Percentiles rank a stretch among this genome's conserved stretches.
Evolutionary conservation across 2,329 filamentous ascomycete genomes (phyloP).

Genomic region (Emydomyces testavorans): DNA sequence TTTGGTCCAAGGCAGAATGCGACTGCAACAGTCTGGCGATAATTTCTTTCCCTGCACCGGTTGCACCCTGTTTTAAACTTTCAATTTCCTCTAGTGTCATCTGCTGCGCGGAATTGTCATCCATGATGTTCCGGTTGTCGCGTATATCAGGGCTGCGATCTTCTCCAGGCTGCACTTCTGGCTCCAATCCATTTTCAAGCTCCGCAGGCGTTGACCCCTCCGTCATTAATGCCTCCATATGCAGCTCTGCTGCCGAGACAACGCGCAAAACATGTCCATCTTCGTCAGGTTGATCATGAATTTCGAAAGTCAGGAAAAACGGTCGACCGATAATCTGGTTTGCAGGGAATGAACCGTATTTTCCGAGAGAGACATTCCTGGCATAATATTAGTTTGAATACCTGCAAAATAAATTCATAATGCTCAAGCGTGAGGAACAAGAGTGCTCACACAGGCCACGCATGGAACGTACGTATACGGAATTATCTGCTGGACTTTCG

Average conservation of each 20-base stretch:
- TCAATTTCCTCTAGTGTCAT: conserved; percentile 62
- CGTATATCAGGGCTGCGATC: conserved; percentile 41
- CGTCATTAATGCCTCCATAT: conserved; percentile 59
- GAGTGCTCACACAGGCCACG: conserved; percentile 18
- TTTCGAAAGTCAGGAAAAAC: conserved; percentile 82
- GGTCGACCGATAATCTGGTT: conserved; percentile 87
- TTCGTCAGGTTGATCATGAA: conserved; percentile 58
- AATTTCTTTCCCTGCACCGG: conserved; percentile 71
- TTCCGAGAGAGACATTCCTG: conserved; percentile 77
- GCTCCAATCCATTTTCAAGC: conserved; percentile 26
- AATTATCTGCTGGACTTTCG: conserved; percentile 47
- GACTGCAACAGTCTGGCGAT: conserved; percentile 87
- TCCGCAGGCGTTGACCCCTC: conserved; percentile 28
- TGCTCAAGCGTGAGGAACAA: conserved; percentile 13
- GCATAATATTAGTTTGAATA: too few species aligned
- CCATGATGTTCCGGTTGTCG: conserved; percentile 52
- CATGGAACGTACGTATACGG: conserved; percentile 52
- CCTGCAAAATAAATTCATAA: conserved; percentile 1
- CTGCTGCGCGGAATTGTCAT: conserved; percentile 59
- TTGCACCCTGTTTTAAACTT: conserved; percentile 58
- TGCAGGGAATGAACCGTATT: conserved; percentile 81
- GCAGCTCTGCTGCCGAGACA: conserved; percentile 68
- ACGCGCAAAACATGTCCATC: conserved; percentile 58
- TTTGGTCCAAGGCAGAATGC: conserved; percentile 81
- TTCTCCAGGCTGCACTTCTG: conserved; percentile 19